These are phyloP conservation scores for Lizonia empirigonia DNA, from an alignment of 2,329 filamentous ascomycete species.

Conservation along the genomic window DNA sequence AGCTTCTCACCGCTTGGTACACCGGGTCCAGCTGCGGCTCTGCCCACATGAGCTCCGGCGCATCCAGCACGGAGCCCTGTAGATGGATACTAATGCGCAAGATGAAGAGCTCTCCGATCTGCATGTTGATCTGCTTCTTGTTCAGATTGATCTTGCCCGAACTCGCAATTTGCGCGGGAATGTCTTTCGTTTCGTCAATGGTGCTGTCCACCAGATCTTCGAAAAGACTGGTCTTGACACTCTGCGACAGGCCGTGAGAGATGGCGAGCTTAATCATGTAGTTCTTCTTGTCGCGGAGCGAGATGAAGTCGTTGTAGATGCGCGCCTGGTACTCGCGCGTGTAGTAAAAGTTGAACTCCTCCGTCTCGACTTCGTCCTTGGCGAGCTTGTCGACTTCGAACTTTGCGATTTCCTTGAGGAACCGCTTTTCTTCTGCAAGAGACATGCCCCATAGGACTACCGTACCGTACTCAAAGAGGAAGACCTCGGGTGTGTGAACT, in stretches of 20 bases:
- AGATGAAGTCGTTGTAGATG: constrained; percentile 99
- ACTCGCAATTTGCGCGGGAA: constrained; percentile 88
- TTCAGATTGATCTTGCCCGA: constrained; percentile 91
- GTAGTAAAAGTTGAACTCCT: constrained; percentile 99
- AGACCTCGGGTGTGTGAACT: constrained; percentile 91
- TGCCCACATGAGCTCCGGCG: constrained; percentile 97
- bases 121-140: constrained; percentile 95
- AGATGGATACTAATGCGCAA: constrained; percentile 97
- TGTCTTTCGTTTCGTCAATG: constrained; percentile 89
- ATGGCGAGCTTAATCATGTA: constrained; percentile 99
- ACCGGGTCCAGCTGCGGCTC: constrained; percentile 96
- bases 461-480: constrained; percentile 96
- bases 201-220: constrained; percentile 94
- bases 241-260: constrained; percentile 92
- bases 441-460: constrained; percentile 99
- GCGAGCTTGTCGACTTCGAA: constrained; percentile 91
- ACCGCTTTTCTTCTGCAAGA: constrained; percentile 82
- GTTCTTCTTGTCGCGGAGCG: constrained; percentile 87
- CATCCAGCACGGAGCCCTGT: constrained; percentile 94
- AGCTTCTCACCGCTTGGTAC: constrained; percentile 92
- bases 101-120: constrained; percentile 98
- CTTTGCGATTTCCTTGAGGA: constrained; percentile 90
- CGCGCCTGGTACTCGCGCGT: constrained; percentile 96
- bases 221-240: constrained; percentile 96
- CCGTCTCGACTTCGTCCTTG: constrained; percentile 87